Conservation (phyloP, 1,139 yeast species). For the Casaregolazyma suthepensis region DNA sequence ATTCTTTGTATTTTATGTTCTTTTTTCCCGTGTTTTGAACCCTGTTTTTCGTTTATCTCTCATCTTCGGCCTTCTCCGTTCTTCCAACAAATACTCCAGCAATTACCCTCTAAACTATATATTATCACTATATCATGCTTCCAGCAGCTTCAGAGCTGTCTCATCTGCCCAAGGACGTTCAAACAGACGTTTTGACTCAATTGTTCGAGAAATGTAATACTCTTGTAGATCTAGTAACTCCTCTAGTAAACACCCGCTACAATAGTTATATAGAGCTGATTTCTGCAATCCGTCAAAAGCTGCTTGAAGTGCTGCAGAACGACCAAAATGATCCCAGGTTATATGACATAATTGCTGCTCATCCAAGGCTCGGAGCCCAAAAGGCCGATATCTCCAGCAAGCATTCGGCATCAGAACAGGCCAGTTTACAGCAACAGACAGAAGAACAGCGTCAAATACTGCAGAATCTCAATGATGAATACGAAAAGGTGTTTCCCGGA, state of each 20-base stretch:
- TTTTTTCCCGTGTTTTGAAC: neutral
- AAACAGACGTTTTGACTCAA: constrained; percentile 41
- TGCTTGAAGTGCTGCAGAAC: constrained; percentile 34
- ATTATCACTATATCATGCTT: neutral
- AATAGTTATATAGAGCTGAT: constrained; percentile 45
- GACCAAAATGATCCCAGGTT: constrained; percentile 26
- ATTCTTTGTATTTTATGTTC: neutral
- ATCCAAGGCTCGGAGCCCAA: constrained; percentile 76
- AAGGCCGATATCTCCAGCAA: constrained; percentile 44
- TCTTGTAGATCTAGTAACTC: constrained; percentile 28
- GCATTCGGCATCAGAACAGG: constrained; percentile 70
- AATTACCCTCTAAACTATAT: neutral
- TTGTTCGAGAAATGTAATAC: constrained; percentile 65
- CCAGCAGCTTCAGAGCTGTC: neutral
- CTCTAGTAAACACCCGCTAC: neutral
- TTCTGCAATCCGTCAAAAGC: constrained; percentile 40
- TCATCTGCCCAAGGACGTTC: neutral
- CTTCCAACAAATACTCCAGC: neutral
- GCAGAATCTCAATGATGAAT: constrained; percentile 48
- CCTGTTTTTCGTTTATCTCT: neutral
- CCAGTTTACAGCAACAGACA: constrained; percentile 44
- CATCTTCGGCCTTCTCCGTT: neutral
- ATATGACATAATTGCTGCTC: constrained; percentile 55
- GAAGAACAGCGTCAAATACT: constrained; percentile 46
- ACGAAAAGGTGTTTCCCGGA: constrained; percentile 73